Percentiles rank a stretch among this genome's conserved stretches.
phyloP scores from a whole-genome alignment of 805 yeast species.

The Pichia paraexigua region DNA sequence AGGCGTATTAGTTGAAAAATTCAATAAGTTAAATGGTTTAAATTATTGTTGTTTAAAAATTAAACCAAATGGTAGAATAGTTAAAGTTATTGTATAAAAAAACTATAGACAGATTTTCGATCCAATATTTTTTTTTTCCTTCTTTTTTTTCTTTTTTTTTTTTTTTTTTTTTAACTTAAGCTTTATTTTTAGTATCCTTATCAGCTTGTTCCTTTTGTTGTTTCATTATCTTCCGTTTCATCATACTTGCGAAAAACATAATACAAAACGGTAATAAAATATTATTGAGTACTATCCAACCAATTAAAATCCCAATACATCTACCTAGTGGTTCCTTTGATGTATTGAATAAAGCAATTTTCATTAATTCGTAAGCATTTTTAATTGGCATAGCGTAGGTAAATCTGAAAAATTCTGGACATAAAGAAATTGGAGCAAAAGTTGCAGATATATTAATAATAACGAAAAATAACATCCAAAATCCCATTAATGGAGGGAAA shows the following conservation, averaged over 20 bases:
- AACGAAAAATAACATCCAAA: constrained; percentile 69
- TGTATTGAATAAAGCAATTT: constrained; percentile 50
- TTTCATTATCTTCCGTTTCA: constrained; percentile 10
- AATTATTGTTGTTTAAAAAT: constrained; percentile 50
- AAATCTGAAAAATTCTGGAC: constrained; percentile 49
- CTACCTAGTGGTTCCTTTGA: constrained; percentile 39
- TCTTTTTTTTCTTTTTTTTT: not conserved
- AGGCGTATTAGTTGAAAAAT: constrained; percentile 50
- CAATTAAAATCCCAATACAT: constrained; percentile 16
- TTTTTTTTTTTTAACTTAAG: not conserved
- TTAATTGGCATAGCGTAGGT: constrained; percentile 67
- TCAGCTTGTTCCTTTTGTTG: constrained; percentile 3
- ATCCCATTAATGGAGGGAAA: constrained; percentile 59
- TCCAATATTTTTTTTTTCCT: too few relatives aligned
- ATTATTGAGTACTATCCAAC: constrained; percentile 16
- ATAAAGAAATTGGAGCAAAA: constrained; percentile 54
- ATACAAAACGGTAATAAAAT: constrained; percentile 37
- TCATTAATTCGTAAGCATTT: constrained; percentile 53
- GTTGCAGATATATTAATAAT: constrained; percentile 62
- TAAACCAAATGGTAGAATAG: constrained; percentile 41
- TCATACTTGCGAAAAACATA: constrained; percentile 14
- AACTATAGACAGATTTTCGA: constrained; percentile 8
- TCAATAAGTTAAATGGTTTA: constrained; percentile 38
- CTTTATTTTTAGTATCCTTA: not conserved
- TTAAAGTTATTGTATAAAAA: constrained; percentile 49